Evolutionary conservation across 305 asterid species (phyloP).

Genomic region (Coffea humblotiana): DNA sequence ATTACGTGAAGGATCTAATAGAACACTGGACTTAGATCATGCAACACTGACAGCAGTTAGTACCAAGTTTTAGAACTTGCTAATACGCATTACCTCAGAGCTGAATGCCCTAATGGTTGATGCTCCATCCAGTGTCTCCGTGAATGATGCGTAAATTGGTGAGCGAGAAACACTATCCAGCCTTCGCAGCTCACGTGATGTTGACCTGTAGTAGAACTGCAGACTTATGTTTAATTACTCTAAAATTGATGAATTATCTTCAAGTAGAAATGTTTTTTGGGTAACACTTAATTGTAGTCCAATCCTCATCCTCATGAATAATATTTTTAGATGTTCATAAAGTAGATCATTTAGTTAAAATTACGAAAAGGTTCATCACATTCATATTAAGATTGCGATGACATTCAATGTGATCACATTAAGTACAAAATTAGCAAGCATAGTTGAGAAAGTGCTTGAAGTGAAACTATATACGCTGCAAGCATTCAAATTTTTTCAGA

Average conservation of each 20-base stretch:
- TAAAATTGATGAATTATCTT: neutral
- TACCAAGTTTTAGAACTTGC: neutral
- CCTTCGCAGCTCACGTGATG: constrained; percentile 93
- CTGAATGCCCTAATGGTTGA: constrained; percentile 86
- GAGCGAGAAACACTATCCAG: constrained; percentile 98
- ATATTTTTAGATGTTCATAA: too few species aligned
- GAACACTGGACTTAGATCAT: neutral
- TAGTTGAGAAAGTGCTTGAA: neutral
- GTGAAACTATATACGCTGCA: neutral
- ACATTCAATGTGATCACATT: neutral
- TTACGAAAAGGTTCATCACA: neutral
- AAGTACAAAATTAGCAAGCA: neutral
- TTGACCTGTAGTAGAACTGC: constrained; percentile 95
- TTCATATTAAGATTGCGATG: neutral
- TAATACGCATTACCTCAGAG: constrained; percentile 49
- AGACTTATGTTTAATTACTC: constrained; percentile 34
- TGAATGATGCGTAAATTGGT: constrained; percentile 91
- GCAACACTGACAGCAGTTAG: neutral
- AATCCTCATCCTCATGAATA: neutral
- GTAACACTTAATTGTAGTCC: neutral
- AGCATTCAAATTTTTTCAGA: neutral
- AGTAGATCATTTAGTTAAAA: too few species aligned
- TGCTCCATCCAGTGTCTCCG: constrained; percentile 94
- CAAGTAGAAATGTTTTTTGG: neutral
- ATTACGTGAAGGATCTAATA: constrained; percentile 8